Conservation (phyloP, 1,284 basidiomycete genomes). For the Polyporus tsugae region DNA sequence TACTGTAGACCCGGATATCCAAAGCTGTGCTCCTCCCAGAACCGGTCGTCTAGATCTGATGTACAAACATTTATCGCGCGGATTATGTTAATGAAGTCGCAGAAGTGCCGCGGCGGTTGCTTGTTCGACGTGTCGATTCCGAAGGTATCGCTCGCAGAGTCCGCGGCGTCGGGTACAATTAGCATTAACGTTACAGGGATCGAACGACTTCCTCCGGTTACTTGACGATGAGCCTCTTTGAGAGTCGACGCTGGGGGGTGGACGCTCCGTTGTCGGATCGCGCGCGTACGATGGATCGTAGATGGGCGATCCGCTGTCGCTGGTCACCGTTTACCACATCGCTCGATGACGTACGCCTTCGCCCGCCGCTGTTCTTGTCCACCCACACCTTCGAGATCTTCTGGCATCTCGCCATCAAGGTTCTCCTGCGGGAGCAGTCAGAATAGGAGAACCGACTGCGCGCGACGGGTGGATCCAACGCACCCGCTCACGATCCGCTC, state of each 20-base stretch:
- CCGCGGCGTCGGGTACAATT: slow-evolving; percentile 18
- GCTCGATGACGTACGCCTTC: slow-evolving; percentile 75
- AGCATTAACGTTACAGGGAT: slow-evolving; percentile 17
- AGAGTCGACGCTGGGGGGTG: neutral
- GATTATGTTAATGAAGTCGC: neutral
- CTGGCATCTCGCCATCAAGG: slow-evolving; percentile 82
- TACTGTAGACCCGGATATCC: neutral
- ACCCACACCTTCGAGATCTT: slow-evolving; percentile 89
- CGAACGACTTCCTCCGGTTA: slow-evolving; percentile 13
- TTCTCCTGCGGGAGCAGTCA: slow-evolving; percentile 63
- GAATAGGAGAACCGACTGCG: neutral
- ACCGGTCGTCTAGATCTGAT: slow-evolving; percentile 4
- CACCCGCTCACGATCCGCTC: slow-evolving; percentile 89
- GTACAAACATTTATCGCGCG: neutral
- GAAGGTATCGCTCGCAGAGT: slow-evolving; percentile 16
- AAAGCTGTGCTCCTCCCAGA: slow-evolving; percentile 1
- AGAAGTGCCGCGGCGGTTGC: slow-evolving; percentile 11
- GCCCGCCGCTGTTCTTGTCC: slow-evolving; percentile 84
- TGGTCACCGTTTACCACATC: slow-evolving; percentile 58
- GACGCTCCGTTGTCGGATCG: slow-evolving; percentile 12
- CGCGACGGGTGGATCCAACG: slow-evolving; percentile 39
- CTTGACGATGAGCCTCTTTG: slow-evolving; percentile 20
- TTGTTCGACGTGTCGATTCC: slow-evolving; percentile 16
- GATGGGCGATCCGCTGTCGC: slow-evolving; percentile 3
- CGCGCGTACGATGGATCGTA: slow-evolving; percentile 3